Evolutionary conservation across 2,329 filamentous ascomycete species (phyloP), one percentile per base, ranked within the genome.

Genomic region (Aspergillus sp.): DNA sequence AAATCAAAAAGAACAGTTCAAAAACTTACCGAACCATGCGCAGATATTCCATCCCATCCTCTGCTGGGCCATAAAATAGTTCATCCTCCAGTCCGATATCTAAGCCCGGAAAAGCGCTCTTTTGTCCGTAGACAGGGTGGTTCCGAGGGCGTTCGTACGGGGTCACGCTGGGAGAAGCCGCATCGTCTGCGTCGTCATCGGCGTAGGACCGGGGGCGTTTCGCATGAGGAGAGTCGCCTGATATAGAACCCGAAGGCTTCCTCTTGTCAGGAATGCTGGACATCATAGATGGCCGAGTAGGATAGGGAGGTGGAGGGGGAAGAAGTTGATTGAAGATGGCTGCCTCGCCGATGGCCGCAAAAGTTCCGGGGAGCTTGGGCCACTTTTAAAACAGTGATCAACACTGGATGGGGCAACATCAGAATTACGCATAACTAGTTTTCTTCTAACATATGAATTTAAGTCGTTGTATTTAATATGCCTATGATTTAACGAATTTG

Each of bases 21-120:
- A 33, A 29, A 42, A 61, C 77, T 76, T 72, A 88, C 85, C 85
- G 77, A 44, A 89, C 85, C 64, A 83, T 81, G 53, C 74, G 76
- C 47, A 90, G 65, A 67, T 90, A 90, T 40, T 80, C 81, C 56
- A 88, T 68, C 1, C 84, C 84, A 64, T 86, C 82, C 29, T 74
- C 70, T 42, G 83, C 79, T 39, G 84, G 81, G 38, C 85, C 83
- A 52, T 85, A 86, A 43, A 84, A 81, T 1, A 83, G 67, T 46
- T 84, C 81, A 33, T 80, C 76, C 39, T 52, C 54, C 27, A 40
- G 54, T 33, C 76, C 71, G 37, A 37, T 44, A 33, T 80, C 76
- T 10, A 80, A 66, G n/a, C 77, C 77, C 6, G 84, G 82, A 54
- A 90, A 86, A 35, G 85, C 85, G 56, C 81, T 81, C 64, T 82